Evolutionary conservation across 1,284 basidiomycete species (phyloP).

Genomic region (Ceratobasidium sp.): DNA sequence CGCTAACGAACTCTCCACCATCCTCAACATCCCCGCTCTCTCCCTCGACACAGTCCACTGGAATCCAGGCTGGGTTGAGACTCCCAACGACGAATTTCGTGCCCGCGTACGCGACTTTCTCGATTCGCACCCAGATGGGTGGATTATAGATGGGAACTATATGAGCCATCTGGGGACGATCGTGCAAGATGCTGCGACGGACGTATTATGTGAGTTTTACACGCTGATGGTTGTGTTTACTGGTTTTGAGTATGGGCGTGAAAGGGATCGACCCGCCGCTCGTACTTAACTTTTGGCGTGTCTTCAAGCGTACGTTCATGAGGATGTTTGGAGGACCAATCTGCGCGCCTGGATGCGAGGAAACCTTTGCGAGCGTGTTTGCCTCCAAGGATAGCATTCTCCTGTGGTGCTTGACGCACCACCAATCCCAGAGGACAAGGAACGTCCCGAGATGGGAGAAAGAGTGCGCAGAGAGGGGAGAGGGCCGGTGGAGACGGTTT

Average conservation of each 20-base stretch:
- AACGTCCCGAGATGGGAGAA: constrained; percentile 28
- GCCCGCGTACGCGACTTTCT: not conserved
- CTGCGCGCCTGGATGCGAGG: constrained; percentile 25
- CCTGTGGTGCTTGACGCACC: not conserved
- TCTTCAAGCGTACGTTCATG: not conserved
- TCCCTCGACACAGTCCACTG: constrained; percentile 7
- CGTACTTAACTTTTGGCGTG: constrained; percentile 28
- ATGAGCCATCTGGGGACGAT: constrained; percentile 10
- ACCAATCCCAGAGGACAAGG: not conserved
- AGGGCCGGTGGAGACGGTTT: constrained; percentile 29
- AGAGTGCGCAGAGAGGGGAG: constrained; percentile 21
- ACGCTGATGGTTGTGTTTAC: not conserved
- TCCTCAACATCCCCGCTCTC: constrained; percentile 12
- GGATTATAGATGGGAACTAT: constrained; percentile 25
- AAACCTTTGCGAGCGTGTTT: not conserved
- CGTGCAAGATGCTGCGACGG: constrained; percentile 12
- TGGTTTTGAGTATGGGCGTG: not conserved
- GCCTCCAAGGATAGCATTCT: constrained; percentile 18
- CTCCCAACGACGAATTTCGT: constrained; percentile 20
- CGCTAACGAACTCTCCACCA: not conserved
- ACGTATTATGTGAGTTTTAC: constrained; percentile 18
- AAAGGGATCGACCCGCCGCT: constrained; percentile 39
- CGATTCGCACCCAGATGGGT: constrained; percentile 9
- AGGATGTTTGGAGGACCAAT: not conserved
- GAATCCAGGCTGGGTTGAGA: constrained; percentile 33